These are phyloP conservation scores for Cenchrus purpureus DNA, from an alignment of 176 grass and related monocot species.

Conservation along the genomic window DNA sequence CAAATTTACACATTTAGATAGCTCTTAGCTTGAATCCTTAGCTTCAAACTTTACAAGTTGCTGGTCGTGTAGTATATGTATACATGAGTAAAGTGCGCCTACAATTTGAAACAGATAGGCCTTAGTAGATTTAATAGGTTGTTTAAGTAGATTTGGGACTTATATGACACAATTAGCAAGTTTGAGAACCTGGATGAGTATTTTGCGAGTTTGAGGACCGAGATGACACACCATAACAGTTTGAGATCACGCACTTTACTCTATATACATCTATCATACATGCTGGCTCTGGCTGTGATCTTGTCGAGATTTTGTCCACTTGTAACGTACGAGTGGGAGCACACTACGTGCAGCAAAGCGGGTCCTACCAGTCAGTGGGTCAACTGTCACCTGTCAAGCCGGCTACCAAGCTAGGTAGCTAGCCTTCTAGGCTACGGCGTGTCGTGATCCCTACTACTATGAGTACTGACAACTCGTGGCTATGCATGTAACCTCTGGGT, in stretches of 20 bases:
- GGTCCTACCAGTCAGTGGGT: constrained; percentile 29
- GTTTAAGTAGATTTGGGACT: too few relatives aligned
- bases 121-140: too few relatives aligned
- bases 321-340: constrained; percentile 26
- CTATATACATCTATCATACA: background rate
- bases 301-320: constrained; percentile 42
- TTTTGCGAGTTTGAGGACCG: too few relatives aligned
- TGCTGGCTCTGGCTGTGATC: constrained; percentile 35
- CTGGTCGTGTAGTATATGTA: constrained; percentile 19
- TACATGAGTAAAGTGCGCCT: too few relatives aligned
- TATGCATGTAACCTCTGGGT: background rate
- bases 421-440: constrained; percentile 25
- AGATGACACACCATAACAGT: too few relatives aligned
- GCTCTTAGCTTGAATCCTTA: background rate
- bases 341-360: constrained; percentile 4
- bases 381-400: background rate
- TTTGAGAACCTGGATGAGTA: too few relatives aligned
- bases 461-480: background rate
- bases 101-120: too few relatives aligned
- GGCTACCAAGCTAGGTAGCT: background rate
- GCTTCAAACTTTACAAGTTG: constrained; percentile 52
- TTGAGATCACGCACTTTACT: too few relatives aligned
- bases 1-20: too few relatives aligned
- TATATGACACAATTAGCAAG: too few relatives aligned
- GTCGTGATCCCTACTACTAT: background rate